A percentile compares a stretch with the other conserved stretches of the same genome.
phyloP scores from a whole-genome alignment of 495 filamentous ascomycete species.

The Neurospora intermedia region DNA sequence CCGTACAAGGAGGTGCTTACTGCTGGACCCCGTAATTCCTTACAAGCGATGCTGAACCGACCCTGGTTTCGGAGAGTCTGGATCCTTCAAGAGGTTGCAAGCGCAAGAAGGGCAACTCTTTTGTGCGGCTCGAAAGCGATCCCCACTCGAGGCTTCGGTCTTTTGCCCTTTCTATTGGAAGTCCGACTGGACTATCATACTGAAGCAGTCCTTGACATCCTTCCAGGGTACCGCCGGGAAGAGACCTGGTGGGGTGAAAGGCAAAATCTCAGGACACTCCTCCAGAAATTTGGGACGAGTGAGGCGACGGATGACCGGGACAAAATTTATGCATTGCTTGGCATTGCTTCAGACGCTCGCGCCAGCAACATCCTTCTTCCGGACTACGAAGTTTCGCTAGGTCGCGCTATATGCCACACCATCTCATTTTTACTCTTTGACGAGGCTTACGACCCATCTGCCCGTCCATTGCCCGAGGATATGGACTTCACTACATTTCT shows the following conservation, averaged over 20 bases:
- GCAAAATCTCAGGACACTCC: conserved; percentile 18
- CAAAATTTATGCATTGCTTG: conserved; percentile 25
- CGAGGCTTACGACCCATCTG: too few relatives aligned
- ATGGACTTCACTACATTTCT: too few relatives aligned
- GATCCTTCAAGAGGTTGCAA: conserved; percentile 14
- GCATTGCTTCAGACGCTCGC: conserved; percentile 15
- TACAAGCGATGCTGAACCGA: not conserved
- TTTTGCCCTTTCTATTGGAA: conserved; percentile 14
- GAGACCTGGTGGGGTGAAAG: conserved; percentile 20
- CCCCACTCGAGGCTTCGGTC: conserved; percentile 16
- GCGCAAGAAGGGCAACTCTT: not conserved
- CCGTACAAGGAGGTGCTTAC: too few relatives aligned
- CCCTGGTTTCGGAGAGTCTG: conserved; percentile 16
- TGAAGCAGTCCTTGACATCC: conserved; percentile 28
- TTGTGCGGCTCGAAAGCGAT: conserved; percentile 19
- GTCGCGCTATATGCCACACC: not conserved
- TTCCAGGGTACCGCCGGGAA: conserved; percentile 17
- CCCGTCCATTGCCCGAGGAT: too few relatives aligned
- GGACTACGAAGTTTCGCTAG: fast-evolving
- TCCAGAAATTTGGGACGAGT: conserved; percentile 19
- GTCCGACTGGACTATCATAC: conserved; percentile 1
- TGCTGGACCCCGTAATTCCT: too few relatives aligned
- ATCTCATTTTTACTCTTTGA: not conserved
- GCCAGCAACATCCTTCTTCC: not conserved
- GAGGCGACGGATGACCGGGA: conserved; percentile 22